A percentile compares a stretch with the other conserved stretches of the same genome.
Conservation (phyloP, 805 yeast genomes). For the Wickerhamiella siamensis region DNA sequence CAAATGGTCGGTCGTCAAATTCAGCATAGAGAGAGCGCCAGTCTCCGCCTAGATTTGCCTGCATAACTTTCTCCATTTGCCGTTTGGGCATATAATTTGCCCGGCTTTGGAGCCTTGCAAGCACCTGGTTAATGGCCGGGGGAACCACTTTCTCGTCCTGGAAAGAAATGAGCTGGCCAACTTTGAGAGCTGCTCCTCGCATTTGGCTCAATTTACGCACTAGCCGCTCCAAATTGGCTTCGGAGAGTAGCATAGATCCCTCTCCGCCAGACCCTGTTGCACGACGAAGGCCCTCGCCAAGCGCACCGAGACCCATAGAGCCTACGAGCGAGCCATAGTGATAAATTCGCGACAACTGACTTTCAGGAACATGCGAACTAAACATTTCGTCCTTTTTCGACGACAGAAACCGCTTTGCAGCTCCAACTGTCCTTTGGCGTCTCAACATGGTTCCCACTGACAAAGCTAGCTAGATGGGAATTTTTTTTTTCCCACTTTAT, state of each 20-base stretch:
- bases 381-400: slow-evolving; percentile 30
- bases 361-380: slow-evolving; percentile 66
- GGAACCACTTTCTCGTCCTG: slow-evolving; percentile 84
- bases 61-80: slow-evolving; percentile 67
- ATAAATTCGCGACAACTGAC: slow-evolving; percentile 75
- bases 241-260: slow-evolving; percentile 54
- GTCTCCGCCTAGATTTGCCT: slow-evolving; percentile 54
- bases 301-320: slow-evolving; percentile 72
- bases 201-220: slow-evolving; percentile 78
- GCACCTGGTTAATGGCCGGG: slow-evolving; percentile 62
- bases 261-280: slow-evolving; percentile 22
- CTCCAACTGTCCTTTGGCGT: not conserved
- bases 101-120: slow-evolving; percentile 76
- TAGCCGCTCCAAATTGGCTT: slow-evolving; percentile 73
- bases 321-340: slow-evolving; percentile 92
- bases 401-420: not conserved
- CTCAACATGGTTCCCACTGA: not conserved
- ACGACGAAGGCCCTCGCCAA: slow-evolving; percentile 61
- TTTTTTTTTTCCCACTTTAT: not conserved
- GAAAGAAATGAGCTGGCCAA: slow-evolving; percentile 94
- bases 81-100: slow-evolving; percentile 95
- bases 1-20: slow-evolving; percentile 81
- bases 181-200: slow-evolving; percentile 97
- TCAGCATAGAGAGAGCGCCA: slow-evolving; percentile 61
- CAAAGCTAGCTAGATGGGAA: not conserved